Evolutionary conservation across 441 rosid species (phyloP), one percentile per base, ranked within the genome.

Genomic region (Codiaeum variegatum): DNA sequence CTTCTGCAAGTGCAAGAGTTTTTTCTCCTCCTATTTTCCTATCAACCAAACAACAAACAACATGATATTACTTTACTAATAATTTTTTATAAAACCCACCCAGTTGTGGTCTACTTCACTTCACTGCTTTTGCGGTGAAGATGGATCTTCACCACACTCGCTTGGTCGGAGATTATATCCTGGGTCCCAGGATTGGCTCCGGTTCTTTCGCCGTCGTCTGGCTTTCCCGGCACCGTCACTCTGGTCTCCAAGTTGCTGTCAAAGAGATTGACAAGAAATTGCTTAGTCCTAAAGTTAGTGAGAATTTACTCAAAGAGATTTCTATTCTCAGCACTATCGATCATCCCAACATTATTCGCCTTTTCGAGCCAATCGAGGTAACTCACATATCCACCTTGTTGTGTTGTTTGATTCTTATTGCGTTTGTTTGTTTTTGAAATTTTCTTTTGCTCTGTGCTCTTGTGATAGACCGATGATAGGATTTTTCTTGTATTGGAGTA

Each of bases 131-230:
- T n/a, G 42, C 0, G 52, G 55, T 28, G 72, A 52, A 63, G 82
- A 88, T 85, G 92, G 94, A 86, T 71, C 51, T 51, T 74, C 58
- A 44, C 13, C 72, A 71, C 24, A 58, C 83, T 71, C 85, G 88
- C 38, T 51, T 84, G 31, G 85, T 90, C 9, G 92, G 96, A 10
- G 87, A 92, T 73, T 92, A 88, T 79, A 76, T 79, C 70, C 83
- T 92, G 58, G 97, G 97, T 6, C 87, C 83, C 16, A 85, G 72
- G 78, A 81, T 90, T 73, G 97, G 96, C 80, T 84, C 80, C 29
- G 97, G 96, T 70, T 88, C 97, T 46, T 92, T 85, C 74, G 96
- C 94, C 5, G 90, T 84, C 64, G 97, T 92, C 62, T 88, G 94
- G 94, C 72, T 62, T 62, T 77, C 92, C 4, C 80, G 75, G 38